Evolutionary conservation across 2,329 filamentous ascomycete genomes (phyloP), one percentile per base, ranked within the genome.

Genomic region (Aspergillus viridinutans): DNA sequence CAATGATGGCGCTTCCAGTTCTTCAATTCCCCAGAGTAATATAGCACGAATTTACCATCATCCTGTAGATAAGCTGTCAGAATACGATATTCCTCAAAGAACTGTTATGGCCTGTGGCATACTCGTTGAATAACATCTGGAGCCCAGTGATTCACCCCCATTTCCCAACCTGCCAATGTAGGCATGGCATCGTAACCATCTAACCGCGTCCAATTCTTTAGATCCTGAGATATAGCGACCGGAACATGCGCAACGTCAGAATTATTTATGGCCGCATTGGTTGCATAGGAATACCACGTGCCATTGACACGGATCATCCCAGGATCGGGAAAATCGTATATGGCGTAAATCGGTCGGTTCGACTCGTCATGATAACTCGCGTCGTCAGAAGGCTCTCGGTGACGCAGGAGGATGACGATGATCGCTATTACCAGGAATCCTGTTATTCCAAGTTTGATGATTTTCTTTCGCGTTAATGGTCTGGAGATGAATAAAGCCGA

Each of bases 81-180:
- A n/a, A 17, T 53, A 53, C 26, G 21, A 20, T 23, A 26, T 47
- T 17, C 12, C 35, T 21, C 23, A 49, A 20, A 49, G 23, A 8
- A 9, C 7, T 8, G 21, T 17, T 25, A 28, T 26, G 47, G 49
- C 4, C 40, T 23, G 26, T 3, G 4, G 26, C 20, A 20, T 64
- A 74, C 72, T 26, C 84, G 70, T 53, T 73, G 74, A 8, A 79
- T 76, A 6, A 86, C 80, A 66, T 86, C 84, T 9, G 84, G 85
- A 0, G 85, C 85, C 84, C 84, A 87, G 20, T 80, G 81, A 56
- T 83, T 79, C 12, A 68, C 65, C 5, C 77, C 77, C 7, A 71
- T 77, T 26, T 80, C 80, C 84, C 85, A 87, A 5, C 71, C 59
- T 2, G 77, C 78, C 4, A 79, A 59, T 4, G 69, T 64, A 0